Base-by-base conservation (phyloP, 257 asterid genomes). In the Gynochthodes officinalis region DNA sequence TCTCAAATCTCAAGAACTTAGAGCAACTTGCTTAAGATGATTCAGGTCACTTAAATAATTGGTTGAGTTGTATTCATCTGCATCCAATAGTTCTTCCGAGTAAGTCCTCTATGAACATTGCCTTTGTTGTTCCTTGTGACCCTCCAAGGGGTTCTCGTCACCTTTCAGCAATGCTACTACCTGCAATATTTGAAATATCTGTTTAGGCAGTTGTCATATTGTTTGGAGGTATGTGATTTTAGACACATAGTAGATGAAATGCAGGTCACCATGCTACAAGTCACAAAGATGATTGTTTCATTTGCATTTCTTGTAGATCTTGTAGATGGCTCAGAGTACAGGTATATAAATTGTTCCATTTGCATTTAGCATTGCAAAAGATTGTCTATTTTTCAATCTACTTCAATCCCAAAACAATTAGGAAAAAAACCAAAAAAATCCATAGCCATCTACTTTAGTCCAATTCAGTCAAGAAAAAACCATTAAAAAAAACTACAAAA, bases 61-160 rank as follows among this genome's bases (percentile, higher is more conserved):
- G 15, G 90, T 82, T 4, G 86, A 82, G 84, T 84, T 84, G 79
- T 84, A 84, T 67, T 86, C 88, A 4, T 75, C 71, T 14, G 77
- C 84, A 68, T 82, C 82, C 68, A 80, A 28, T 30, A 81, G 75
- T 67, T 84, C 88, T 78, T 84, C 87, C 0, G 90, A 86, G 79
- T 73, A 86, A 57, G 88, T 79, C 70, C 86, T 83, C 33, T 57
- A 82, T 18, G 62, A 55, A 21, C 7, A n/a, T 33, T 27, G 78
- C 60, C 48, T 73, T 21, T 35, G 58, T n/a, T 37, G 68, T 32
- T 70, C 75, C 64, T 19, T 39, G 1, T 43, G 61, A 50, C 57
- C 16, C 5, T 68, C 70, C 14, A 46, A 55, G 40, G 53, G 28
- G 52, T 5, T 23, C n/a, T 23, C 75, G 5, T 48, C 67, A 16